phyloP scores from a whole-genome alignment of 176 grass and related monocot genomes.

The Tuctoria greenei region DNA sequence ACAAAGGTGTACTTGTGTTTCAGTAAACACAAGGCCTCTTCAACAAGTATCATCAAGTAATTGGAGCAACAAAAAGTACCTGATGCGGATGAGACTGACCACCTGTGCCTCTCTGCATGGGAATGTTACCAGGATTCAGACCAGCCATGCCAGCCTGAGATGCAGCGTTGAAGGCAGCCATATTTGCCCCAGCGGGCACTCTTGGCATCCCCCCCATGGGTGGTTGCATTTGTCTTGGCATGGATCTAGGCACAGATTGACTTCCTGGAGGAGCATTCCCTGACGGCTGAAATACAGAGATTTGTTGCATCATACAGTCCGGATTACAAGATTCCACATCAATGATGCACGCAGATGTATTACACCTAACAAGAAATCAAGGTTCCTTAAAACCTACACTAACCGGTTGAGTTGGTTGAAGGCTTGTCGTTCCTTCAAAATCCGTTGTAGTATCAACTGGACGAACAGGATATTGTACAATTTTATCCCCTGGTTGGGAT shows the following conservation, averaged over 20 bases:
- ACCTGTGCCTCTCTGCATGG: slow-evolving; percentile 73
- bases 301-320: not conserved
- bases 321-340: not conserved
- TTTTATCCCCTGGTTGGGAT: slow-evolving; percentile 83
- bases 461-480: slow-evolving; percentile 77
- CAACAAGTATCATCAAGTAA: slow-evolving; percentile 6
- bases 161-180: slow-evolving; percentile 64
- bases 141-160: slow-evolving; percentile 72
- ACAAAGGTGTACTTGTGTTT: not conserved
- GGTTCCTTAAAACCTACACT: slow-evolving; percentile 4
- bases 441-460: slow-evolving; percentile 91
- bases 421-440: slow-evolving; percentile 92
- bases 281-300: slow-evolving; percentile 58
- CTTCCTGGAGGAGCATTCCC: slow-evolving; percentile 63
- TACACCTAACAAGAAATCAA: not conserved
- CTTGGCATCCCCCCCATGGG: slow-evolving; percentile 75
- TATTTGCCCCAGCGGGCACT: slow-evolving; percentile 54
- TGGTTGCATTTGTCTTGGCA: slow-evolving; percentile 76
- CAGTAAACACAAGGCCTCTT: slow-evolving; percentile 10
- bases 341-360: slow-evolving; percentile 22
- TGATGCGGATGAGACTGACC: slow-evolving; percentile 81
- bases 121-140: slow-evolving; percentile 74
- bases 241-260: slow-evolving; percentile 58
- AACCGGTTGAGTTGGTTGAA: slow-evolving; percentile 85
- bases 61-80: slow-evolving; percentile 34